Evolutionary conservation across 495 filamentous ascomycete species (phyloP).

Genomic region (Lasiosphaeria ovina): DNA sequence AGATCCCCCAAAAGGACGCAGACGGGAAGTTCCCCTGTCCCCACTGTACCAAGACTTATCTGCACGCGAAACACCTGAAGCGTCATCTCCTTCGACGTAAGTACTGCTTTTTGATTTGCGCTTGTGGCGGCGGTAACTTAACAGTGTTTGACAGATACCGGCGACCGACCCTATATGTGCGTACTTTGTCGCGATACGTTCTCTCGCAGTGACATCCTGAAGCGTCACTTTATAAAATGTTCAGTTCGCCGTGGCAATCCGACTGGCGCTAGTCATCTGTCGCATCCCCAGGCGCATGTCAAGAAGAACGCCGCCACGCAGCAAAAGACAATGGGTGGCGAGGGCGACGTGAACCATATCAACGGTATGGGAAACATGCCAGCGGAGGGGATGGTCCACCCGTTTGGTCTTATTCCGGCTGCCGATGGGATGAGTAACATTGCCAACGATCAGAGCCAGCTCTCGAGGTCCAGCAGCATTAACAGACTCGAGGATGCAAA

Average conservation of each 20-base stretch:
- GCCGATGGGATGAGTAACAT: constrained; percentile 50
- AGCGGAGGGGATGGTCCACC: constrained; percentile 49
- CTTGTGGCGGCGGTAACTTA: constrained; percentile 23
- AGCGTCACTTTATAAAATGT: constrained; percentile 98
- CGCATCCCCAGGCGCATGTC: constrained; percentile 83
- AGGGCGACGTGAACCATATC: constrained; percentile 51
- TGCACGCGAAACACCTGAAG: constrained; percentile 97
- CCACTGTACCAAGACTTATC: constrained; percentile 95
- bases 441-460: constrained; percentile 52
- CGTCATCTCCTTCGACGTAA: constrained; percentile 92
- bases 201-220: constrained; percentile 95
- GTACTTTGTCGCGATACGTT: constrained; percentile 97
- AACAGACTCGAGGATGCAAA: constrained; percentile 51
- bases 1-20: constrained; percentile 86
- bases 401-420: constrained; percentile 46
- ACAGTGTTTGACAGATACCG: constrained; percentile 66
- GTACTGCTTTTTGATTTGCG: constrained; percentile 39
- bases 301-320: constrained; percentile 66
- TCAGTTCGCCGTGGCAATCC: constrained; percentile 93
- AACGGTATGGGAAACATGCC: constrained; percentile 53
- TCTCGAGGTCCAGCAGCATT: constrained; percentile 58
- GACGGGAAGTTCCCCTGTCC: constrained; percentile 97
- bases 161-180: constrained; percentile 95
- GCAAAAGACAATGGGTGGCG: constrained; percentile 49
- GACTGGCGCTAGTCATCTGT: constrained; percentile 85